Conservation (phyloP, 2,329 filamentous ascomycete genomes). For the Rhynchosporium secalis region DNA sequence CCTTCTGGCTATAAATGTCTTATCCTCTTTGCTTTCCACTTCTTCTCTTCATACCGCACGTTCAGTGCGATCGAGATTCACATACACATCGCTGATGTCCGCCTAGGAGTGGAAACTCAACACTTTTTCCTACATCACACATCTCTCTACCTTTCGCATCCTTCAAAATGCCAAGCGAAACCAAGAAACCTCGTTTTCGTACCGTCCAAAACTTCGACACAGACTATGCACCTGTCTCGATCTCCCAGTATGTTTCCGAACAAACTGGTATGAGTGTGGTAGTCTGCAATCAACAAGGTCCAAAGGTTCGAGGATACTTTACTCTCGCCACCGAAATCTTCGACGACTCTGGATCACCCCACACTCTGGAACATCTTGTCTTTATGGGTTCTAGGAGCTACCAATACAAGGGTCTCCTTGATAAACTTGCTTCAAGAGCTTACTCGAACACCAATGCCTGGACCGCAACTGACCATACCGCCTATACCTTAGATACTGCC, state of each 20-base stretch:
- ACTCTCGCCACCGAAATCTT: conserved; percentile 95
- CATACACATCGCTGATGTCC: background rate
- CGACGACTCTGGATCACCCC: conserved; percentile 91
- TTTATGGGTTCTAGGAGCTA: conserved; percentile 94
- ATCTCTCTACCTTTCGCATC: background rate
- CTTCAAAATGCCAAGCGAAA: conserved; percentile 55
- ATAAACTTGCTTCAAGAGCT: conserved; percentile 88
- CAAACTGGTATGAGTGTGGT: conserved; percentile 93
- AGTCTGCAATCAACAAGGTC: conserved; percentile 87
- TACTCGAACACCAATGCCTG: conserved; percentile 96
- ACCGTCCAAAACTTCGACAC: conserved; percentile 82
- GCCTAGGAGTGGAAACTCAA: background rate
- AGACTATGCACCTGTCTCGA: conserved; percentile 83
- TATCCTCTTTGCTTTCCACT: background rate
- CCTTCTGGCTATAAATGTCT: background rate
- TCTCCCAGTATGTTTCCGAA: conserved; percentile 95
- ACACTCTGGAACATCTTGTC: conserved; percentile 79
- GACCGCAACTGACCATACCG: conserved; percentile 95
- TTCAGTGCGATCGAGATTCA: background rate
- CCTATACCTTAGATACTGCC: conserved; percentile 91
- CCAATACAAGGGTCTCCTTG: conserved; percentile 90
- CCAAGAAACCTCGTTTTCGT: conserved; percentile 65
- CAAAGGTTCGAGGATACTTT: conserved; percentile 95
- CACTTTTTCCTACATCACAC: too few species aligned
- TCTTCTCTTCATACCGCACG: background rate